Evolutionary conservation across 345 rosid species (phyloP).

Genomic region (Boechera retrofracta): DNA sequence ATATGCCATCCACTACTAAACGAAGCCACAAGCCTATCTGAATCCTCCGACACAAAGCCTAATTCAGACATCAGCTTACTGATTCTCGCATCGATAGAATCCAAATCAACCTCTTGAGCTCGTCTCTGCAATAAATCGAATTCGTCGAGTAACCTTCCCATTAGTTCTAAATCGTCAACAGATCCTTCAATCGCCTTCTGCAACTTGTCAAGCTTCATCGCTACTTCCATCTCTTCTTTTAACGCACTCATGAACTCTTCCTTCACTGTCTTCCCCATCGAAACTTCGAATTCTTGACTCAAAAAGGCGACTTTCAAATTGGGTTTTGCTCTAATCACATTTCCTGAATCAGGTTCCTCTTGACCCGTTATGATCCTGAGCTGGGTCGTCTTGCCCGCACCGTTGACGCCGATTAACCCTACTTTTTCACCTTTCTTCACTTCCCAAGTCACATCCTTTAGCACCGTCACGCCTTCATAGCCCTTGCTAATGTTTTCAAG

Average conservation of each 20-base stretch:
- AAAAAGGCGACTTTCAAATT: constrained; percentile 73
- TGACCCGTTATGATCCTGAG: constrained; percentile 79
- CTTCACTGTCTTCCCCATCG: constrained; percentile 74
- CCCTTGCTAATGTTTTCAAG: constrained; percentile 80
- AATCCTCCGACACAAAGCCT: constrained; percentile 72
- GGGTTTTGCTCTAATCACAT: constrained; percentile 69
- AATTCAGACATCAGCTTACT: constrained; percentile 87
- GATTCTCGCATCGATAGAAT: constrained; percentile 70
- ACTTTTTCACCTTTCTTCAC: constrained; percentile 89
- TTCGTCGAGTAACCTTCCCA: constrained; percentile 94
- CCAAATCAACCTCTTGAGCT: constrained; percentile 76
- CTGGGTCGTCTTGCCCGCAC: constrained; percentile 96
- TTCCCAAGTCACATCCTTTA: constrained; percentile 85
- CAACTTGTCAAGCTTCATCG: constrained; percentile 62
- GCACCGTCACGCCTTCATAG: constrained; percentile 79
- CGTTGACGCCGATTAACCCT: constrained; percentile 85
- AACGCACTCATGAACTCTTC: constrained; percentile 92
- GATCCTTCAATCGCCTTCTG: constrained; percentile 75
- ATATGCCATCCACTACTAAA: constrained; percentile 97
- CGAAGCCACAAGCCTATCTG: constrained; percentile 88
- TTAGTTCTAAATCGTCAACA: constrained; percentile 81
- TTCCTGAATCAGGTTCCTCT: constrained; percentile 87
- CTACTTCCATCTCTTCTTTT: constrained; percentile 76
- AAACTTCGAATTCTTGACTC: constrained; percentile 93
- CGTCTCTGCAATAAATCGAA: constrained; percentile 82